Percentiles rank a stretch among this genome's conserved stretches.
phyloP scores from a whole-genome alignment of 257 asterid species.

The Solanum okadae region DNA sequence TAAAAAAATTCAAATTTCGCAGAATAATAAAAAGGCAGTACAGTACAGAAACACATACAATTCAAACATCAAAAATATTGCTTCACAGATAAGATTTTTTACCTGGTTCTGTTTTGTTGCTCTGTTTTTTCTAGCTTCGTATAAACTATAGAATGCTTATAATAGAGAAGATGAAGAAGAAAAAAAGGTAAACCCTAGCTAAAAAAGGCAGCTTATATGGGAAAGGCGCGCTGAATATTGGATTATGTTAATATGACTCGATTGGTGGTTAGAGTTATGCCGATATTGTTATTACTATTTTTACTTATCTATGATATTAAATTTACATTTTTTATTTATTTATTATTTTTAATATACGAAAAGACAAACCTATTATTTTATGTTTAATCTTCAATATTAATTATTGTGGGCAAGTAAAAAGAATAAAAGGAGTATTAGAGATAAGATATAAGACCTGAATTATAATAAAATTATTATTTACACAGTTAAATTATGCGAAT shows the following conservation, averaged over 20 bases:
- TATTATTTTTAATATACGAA: too few species aligned
- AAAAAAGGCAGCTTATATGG: neutral
- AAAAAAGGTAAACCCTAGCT: neutral
- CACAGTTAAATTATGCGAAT: fast-evolving
- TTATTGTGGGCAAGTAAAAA: too few species aligned
- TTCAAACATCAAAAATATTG: neutral
- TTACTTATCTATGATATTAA: fast-evolving
- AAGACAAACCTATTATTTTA: too few species aligned
- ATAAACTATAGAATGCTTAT: neutral
- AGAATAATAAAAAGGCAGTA: neutral
- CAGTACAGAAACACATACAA: neutral
- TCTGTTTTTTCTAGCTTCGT: neutral
- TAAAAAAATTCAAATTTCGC: neutral
- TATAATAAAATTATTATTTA: too few species aligned
- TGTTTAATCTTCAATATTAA: neutral
- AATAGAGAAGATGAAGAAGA: neutral
- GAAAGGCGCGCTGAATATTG: neutral
- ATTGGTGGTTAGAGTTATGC: fast-evolving
- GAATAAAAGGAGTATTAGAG: neutral
- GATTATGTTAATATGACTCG: neutral
- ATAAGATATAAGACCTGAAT: too few species aligned
- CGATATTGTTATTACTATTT: too few species aligned
- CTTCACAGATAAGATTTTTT: neutral
- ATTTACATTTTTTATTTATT: too few species aligned
- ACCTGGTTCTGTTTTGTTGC: neutral